Conservation (phyloP, 441 rosid species). For the Euphorbia celastroides region DNA sequence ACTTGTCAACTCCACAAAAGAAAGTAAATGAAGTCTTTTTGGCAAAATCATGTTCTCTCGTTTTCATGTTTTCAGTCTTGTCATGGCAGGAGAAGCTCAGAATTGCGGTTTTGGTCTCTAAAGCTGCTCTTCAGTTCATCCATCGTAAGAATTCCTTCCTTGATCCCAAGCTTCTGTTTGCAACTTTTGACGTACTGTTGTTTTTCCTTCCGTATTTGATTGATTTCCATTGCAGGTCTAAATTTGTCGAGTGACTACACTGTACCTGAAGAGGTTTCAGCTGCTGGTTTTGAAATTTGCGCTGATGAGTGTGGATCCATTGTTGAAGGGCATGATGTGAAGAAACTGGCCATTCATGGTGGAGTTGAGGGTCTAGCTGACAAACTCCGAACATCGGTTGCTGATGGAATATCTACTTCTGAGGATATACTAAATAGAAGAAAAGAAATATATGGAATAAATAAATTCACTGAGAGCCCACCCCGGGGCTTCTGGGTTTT, state of each 20-base stretch:
- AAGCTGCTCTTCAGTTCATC: conserved; percentile 84
- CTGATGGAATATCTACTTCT: conserved; percentile 43
- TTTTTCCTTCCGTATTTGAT: conserved; percentile 21
- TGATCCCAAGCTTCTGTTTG: not conserved
- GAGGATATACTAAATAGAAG: conserved; percentile 32
- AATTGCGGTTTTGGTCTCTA: conserved; percentile 80
- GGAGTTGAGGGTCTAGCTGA: conserved; percentile 62
- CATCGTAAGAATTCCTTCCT: conserved; percentile 38
- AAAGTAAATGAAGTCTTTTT: not conserved
- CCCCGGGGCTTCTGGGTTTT: conserved; percentile 53
- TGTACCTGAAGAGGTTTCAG: conserved; percentile 67
- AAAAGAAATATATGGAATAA: conserved; percentile 67
- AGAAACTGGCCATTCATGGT: conserved; percentile 69
- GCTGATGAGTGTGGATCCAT: conserved; percentile 80
- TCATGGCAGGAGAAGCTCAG: conserved; percentile 64
- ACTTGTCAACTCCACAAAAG: not conserved
- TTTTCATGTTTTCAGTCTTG: conserved; percentile 14
- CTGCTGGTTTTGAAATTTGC: conserved; percentile 72
- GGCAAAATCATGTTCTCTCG: not conserved
- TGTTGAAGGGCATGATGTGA: conserved; percentile 68
- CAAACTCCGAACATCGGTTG: conserved; percentile 57
- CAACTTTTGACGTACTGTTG: conserved; percentile 3
- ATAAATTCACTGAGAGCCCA: conserved; percentile 65
- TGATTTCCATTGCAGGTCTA: conserved; percentile 41
- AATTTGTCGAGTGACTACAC: conserved; percentile 53